Conservation (phyloP, 129 eudicot species). For the Escallonia rubra region DNA sequence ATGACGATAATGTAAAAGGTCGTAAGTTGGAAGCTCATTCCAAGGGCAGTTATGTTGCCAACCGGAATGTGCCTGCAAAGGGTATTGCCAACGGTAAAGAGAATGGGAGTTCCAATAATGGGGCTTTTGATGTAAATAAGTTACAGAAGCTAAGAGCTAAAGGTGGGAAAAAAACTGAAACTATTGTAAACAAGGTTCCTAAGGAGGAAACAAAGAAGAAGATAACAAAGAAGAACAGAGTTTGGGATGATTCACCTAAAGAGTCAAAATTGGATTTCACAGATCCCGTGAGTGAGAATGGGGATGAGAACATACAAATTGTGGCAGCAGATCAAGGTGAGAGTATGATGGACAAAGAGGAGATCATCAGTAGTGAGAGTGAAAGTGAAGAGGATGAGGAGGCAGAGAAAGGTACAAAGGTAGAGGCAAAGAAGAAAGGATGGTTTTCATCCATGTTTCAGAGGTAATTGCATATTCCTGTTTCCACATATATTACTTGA, state of each 20-base stretch:
- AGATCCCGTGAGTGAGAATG: conserved; percentile 73
- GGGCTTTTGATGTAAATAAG: conserved; percentile 95
- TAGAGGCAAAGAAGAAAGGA: conserved; percentile 69
- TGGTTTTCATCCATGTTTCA: conserved; percentile 97
- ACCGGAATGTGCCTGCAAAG: conserved; percentile 26
- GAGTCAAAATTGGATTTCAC: conserved; percentile 81
- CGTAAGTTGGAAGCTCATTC: conserved; percentile 39
- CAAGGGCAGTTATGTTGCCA: conserved; percentile 20
- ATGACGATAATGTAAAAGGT: conserved; percentile 23
- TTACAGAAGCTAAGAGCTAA: conserved; percentile 68
- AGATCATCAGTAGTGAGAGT: conserved; percentile 81
- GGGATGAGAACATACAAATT: conserved; percentile 42
- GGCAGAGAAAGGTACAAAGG: conserved; percentile 34
- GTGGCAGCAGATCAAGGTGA: conserved; percentile 65
- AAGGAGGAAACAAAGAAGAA: conserved; percentile 77
- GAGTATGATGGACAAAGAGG: conserved; percentile 99
- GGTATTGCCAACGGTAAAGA: conserved; percentile 55
- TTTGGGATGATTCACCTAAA: conserved; percentile 71
- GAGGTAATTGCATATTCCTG: conserved; percentile 41
- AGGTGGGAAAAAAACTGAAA: conserved; percentile 67
- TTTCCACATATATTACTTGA: neutral
- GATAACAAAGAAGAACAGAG: conserved; percentile 70
- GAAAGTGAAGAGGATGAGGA: conserved; percentile 66
- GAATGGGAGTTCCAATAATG: conserved; percentile 40
- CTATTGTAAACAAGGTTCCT: conserved; percentile 50